Percentiles rank a stretch among this genome's conserved stretches.
phyloP scores from a whole-genome alignment of 2,329 filamentous ascomycete genomes.

The Beauveria australis region DNA sequence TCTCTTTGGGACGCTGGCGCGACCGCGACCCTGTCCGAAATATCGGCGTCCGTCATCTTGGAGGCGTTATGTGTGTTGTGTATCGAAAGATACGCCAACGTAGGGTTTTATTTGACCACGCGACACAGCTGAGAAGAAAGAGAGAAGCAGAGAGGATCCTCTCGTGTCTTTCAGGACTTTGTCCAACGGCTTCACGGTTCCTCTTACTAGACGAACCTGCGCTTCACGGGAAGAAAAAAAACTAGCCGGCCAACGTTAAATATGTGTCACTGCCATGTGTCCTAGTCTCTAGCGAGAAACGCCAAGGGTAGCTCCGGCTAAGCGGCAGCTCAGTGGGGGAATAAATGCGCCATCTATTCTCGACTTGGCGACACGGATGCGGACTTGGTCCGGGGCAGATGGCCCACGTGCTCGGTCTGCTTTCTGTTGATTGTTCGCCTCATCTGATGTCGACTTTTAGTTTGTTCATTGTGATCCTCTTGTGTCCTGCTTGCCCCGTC shows the following conservation, averaged over 20 bases:
- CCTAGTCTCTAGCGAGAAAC: not conserved
- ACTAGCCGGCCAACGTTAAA: not conserved
- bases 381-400: not conserved
- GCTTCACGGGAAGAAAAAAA: not conserved
- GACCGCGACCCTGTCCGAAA: conserved; percentile 2
- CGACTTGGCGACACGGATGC: not conserved
- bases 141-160: not conserved
- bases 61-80: not conserved
- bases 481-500: not conserved
- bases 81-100: not conserved
- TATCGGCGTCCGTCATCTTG: not conserved
- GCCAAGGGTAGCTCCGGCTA: not conserved
- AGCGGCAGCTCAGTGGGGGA: conserved; percentile 8
- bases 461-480: not conserved
- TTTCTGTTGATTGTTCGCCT: not conserved
- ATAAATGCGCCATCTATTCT: conserved; percentile 2
- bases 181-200: not conserved
- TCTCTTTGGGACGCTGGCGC: not conserved
- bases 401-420: not conserved
- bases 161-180: not conserved
- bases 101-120: not conserved
- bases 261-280: not conserved
- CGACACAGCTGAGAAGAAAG: not conserved
- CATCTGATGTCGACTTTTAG: not conserved
- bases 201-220: not conserved